Evolutionary conservation across 2,329 filamentous ascomycete species (phyloP).

Genomic region (Aspergillus tubingensis): DNA sequence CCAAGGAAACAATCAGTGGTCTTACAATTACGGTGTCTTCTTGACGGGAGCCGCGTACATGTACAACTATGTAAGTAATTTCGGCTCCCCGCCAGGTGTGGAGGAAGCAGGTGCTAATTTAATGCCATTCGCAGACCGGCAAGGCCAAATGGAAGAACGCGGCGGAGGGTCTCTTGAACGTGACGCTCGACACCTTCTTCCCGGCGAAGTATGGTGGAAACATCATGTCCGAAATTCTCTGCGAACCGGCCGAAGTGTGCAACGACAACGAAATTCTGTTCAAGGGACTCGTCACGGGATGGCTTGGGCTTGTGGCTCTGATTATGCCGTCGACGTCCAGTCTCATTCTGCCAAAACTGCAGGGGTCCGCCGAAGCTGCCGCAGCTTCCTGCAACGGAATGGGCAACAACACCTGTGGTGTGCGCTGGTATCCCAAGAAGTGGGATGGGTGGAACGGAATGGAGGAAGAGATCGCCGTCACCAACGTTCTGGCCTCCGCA

Average conservation of each 20-base stretch:
- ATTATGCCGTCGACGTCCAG: constrained; percentile 62
- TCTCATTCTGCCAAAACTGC: constrained; percentile 59
- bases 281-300: constrained; percentile 69
- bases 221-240: constrained; percentile 66
- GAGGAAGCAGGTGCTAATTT: constrained; percentile 34
- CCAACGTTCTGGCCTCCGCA: constrained; percentile 64
- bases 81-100: no score
- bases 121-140: constrained; percentile 41
- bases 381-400: constrained; percentile 62
- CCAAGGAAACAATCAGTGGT: constrained; percentile 65
- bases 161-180: constrained; percentile 57
- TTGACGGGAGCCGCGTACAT: constrained; percentile 64
- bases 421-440: constrained; percentile 58
- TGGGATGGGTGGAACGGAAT: constrained; percentile 64
- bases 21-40: constrained; percentile 66
- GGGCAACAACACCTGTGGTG: constrained; percentile 62
- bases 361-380: constrained; percentile 60
- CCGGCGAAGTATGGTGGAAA: constrained; percentile 34
- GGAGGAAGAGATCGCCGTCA: constrained; percentile 68
- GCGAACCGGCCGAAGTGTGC: constrained; percentile 63
- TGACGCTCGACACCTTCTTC: constrained; percentile 54
- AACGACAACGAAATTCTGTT: constrained; percentile 71
- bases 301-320: constrained; percentile 62
- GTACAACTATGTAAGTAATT: constrained; percentile 60
- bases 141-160: constrained; percentile 56